Conservation (phyloP, 495 filamentous ascomycete species). For the Podospora conica region DNA sequence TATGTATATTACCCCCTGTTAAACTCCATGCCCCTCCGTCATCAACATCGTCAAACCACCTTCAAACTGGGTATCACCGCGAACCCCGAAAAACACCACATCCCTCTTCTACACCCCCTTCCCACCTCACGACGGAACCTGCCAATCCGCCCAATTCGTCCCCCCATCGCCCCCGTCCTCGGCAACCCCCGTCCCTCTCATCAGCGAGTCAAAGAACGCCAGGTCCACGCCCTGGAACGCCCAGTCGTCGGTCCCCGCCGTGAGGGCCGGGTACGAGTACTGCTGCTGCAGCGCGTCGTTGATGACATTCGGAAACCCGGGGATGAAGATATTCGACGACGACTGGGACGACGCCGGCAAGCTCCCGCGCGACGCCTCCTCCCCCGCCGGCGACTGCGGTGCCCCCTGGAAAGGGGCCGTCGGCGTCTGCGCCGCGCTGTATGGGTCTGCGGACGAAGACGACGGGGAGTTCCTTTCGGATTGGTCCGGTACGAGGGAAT, state of each 20-base stretch:
- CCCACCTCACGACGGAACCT: background rate
- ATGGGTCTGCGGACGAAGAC: background rate
- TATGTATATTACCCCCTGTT: background rate
- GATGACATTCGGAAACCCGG: background rate
- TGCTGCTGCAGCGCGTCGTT: background rate
- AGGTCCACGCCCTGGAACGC: slow-evolving; percentile 18
- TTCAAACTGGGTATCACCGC: background rate
- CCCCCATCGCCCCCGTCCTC: background rate
- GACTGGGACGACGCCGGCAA: background rate
- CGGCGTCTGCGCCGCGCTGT: background rate
- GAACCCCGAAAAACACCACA: background rate
- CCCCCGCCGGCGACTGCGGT: background rate
- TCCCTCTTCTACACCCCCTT: background rate
- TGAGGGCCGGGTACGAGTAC: slow-evolving; percentile 8
- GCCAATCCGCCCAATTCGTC: background rate
- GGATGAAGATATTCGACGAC: background rate
- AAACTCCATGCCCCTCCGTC: background rate
- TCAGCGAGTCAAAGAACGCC: slow-evolving; percentile 15
- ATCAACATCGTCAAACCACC: background rate
- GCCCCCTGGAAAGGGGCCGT: background rate
- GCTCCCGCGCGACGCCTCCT: background rate
- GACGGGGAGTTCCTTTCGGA: background rate
- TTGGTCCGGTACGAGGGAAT: background rate
- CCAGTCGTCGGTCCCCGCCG: slow-evolving; percentile 16
- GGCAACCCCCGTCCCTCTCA: slow-evolving; percentile 1